A percentile compares a stretch with the other conserved stretches of the same genome.
These are phyloP conservation scores for Schizonepeta tenuifolia DNA, from an alignment of 257 asterid species.

Conservation along the genomic window DNA sequence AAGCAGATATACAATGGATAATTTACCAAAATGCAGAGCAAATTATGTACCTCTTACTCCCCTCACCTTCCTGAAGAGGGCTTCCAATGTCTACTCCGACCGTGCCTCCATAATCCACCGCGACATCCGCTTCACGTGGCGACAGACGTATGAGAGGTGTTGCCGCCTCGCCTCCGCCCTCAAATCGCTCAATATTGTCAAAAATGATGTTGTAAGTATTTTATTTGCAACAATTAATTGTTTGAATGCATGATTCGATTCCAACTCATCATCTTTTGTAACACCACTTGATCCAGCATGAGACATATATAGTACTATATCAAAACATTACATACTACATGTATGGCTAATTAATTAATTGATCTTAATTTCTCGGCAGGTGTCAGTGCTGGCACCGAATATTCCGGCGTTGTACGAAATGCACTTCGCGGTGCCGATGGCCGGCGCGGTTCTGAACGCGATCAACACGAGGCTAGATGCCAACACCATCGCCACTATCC, in stretches of 20 bases:
- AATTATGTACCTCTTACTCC: conserved; percentile 77
- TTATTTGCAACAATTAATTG: no score
- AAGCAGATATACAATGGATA: conserved; percentile 44
- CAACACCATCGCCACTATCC: conserved; percentile 60
- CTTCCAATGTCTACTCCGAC: conserved; percentile 58
- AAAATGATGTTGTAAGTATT: conserved; percentile 65
- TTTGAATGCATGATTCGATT: no score
- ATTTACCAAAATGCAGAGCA: conserved; percentile 67
- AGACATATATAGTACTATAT: no score
- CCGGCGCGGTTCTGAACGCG: conserved; percentile 84
- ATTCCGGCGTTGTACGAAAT: conserved; percentile 82
- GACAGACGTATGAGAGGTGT: conserved; percentile 67
- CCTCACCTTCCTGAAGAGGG: conserved; percentile 68
- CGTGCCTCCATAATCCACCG: conserved; percentile 64
- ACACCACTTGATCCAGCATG: no score
- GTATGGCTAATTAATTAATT: no score
- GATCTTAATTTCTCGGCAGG: conserved; percentile 39
- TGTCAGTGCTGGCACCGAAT: conserved; percentile 88
- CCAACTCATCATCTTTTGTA: no score
- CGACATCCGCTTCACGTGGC: conserved; percentile 62
- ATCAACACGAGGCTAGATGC: conserved; percentile 83
- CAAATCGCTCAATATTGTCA: conserved; percentile 48
- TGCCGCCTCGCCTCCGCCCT: conserved; percentile 82
- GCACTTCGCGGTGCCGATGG: conserved; percentile 97
- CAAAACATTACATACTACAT: no score